phyloP scores from a whole-genome alignment of 2,329 filamentous ascomycete species.

The Neofusicoccum umdonicola region DNA sequence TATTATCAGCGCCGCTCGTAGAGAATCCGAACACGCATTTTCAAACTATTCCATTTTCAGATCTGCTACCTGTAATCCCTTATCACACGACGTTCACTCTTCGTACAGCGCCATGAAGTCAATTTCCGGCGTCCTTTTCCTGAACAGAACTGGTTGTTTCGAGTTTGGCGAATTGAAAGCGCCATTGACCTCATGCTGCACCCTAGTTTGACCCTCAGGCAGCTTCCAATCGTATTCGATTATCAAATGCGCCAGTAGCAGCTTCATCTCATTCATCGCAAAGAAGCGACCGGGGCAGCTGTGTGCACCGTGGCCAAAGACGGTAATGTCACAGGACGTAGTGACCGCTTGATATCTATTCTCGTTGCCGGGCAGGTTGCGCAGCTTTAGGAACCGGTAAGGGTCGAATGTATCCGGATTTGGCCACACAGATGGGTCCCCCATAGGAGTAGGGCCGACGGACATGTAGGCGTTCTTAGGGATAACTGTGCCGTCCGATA shows the following conservation, averaged over 20 bases:
- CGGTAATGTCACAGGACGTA: background rate
- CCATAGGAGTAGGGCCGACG: background rate
- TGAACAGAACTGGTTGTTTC: too few relatives aligned
- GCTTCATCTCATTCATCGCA: constrained; percentile 33
- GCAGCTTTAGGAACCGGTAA: background rate
- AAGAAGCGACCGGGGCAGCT: constrained; percentile 35
- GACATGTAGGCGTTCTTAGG: background rate
- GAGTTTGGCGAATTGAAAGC: too few relatives aligned
- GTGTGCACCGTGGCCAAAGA: constrained; percentile 33
- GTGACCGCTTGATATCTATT: constrained; percentile 22
- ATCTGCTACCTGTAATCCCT: too few relatives aligned
- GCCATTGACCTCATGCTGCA: too few relatives aligned
- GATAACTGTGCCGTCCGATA: background rate
- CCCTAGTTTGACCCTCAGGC: background rate
- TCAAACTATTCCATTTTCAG: too few relatives aligned
- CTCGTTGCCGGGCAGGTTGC: constrained; percentile 21
- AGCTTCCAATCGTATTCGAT: background rate
- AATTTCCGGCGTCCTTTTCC: too few relatives aligned
- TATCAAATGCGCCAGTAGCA: constrained; percentile 25
- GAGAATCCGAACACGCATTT: too few relatives aligned
- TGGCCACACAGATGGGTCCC: background rate
- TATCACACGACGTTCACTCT: too few relatives aligned
- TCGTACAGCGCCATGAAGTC: too few relatives aligned
- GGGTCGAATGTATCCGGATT: background rate
- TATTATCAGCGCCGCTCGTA: too few relatives aligned